These are phyloP conservation scores for Aspergillus flavus DNA, from an alignment of 2,329 filamentous ascomycete genomes.

Conservation along the genomic window DNA sequence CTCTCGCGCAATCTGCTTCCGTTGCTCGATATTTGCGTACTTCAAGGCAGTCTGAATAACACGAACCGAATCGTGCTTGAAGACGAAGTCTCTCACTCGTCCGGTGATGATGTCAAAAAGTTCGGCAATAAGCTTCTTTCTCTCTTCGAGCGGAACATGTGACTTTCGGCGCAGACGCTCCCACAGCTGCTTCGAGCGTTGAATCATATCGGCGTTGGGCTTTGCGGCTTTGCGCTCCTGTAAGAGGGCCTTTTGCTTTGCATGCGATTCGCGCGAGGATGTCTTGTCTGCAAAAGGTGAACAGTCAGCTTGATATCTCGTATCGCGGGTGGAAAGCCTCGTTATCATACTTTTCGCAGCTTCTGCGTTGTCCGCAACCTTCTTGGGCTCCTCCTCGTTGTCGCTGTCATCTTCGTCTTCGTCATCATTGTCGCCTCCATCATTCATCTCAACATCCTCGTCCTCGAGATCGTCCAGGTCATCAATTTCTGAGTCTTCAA, in stretches of 20 bases:
- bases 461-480: slow-evolving; percentile 55
- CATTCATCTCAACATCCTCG: slow-evolving; percentile 50
- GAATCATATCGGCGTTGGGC: slow-evolving; percentile 86
- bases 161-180: slow-evolving; percentile 91
- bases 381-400: slow-evolving; percentile 21
- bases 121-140: slow-evolving; percentile 83
- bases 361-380: slow-evolving; percentile 21
- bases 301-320: slow-evolving; percentile 1
- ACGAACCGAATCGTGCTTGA: slow-evolving; percentile 97
- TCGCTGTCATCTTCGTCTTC: slow-evolving; percentile 27
- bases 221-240: slow-evolving; percentile 90
- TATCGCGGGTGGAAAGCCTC: slow-evolving; percentile 20
- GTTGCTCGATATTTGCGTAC: slow-evolving; percentile 83
- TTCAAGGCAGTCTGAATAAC: slow-evolving; percentile 97
- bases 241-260: slow-evolving; percentile 85
- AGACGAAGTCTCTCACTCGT: slow-evolving; percentile 89
- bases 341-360: slow-evolving; percentile 32
- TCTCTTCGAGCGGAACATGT: slow-evolving; percentile 85
- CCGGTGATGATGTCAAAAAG: slow-evolving; percentile 90
- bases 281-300: slow-evolving; percentile 59
- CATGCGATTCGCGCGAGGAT: slow-evolving; percentile 79
- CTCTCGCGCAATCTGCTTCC: slow-evolving; percentile 83
- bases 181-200: slow-evolving; percentile 94
- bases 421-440: slow-evolving; percentile 38
- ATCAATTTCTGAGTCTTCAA: slow-evolving; percentile 45